phyloP scores from a whole-genome alignment of 805 yeast species.

The Kuraishia cidri region DNA sequence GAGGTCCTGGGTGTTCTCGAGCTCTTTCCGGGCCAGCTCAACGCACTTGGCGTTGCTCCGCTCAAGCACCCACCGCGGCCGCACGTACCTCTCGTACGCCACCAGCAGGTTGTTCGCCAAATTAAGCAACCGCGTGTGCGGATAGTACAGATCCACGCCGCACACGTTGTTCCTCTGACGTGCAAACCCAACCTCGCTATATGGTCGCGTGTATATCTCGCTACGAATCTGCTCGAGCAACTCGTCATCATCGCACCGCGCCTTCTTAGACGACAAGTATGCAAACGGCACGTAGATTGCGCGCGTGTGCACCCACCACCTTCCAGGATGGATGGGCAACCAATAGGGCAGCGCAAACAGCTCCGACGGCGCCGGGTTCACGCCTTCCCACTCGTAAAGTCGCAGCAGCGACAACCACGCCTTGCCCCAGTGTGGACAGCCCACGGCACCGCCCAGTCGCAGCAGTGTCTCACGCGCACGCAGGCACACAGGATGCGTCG shows the following conservation, averaged over 20 bases:
- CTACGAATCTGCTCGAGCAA: conserved; percentile 55
- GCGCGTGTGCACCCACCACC: conserved; percentile 99
- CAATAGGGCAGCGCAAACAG: conserved; percentile 80
- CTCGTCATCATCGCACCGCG: conserved; percentile 52
- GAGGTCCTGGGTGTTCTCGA: conserved; percentile 67
- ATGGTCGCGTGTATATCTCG: conserved; percentile 71
- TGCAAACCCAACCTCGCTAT: conserved; percentile 56
- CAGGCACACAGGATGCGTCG: conserved; percentile 67
- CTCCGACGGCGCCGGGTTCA: conserved; percentile 97
- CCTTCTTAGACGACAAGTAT: conserved; percentile 54
- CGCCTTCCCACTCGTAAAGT: conserved; percentile 91
- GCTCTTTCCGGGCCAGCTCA: conserved; percentile 64
- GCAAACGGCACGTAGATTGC: conserved; percentile 86
- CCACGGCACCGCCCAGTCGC: conserved; percentile 81
- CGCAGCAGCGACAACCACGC: conserved; percentile 78
- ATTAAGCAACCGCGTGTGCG: conserved; percentile 69
- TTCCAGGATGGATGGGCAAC: conserved; percentile 83
- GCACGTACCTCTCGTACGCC: conserved; percentile 56
- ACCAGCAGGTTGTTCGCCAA: conserved; percentile 49
- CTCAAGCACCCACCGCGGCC: conserved; percentile 68
- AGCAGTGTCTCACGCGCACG: conserved; percentile 68
- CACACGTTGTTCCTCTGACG: conserved; percentile 77
- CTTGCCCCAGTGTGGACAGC: conserved; percentile 97
- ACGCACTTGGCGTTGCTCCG: conserved; percentile 44
- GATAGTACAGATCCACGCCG: conserved; percentile 89